Percentiles rank a stretch among this genome's conserved stretches.
Conservation (phyloP, 2,329 filamentous ascomycete species). For the Fonsecaea multimorphosa region DNA sequence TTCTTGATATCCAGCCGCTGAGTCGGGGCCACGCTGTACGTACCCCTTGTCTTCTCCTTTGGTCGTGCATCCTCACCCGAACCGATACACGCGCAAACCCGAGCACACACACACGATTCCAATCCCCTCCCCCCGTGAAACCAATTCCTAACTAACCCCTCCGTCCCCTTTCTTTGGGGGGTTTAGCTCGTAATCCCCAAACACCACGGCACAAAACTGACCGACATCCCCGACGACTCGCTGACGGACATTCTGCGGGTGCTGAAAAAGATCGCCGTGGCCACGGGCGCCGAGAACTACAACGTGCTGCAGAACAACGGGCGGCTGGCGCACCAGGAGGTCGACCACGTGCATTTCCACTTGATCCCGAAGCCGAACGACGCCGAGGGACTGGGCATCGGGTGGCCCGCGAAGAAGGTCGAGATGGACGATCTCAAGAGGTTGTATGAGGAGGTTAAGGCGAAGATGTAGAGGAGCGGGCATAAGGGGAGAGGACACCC, state of each 20-base stretch:
- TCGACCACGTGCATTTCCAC: conserved; percentile 96
- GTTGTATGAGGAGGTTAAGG: conserved; percentile 81
- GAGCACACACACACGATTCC: too few species aligned
- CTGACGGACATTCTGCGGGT: conserved; percentile 82
- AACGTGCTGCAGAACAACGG: conserved; percentile 98
- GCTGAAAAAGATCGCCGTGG: conserved; percentile 82
- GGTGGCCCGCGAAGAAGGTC: conserved; percentile 76
- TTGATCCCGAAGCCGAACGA: conserved; percentile 96
- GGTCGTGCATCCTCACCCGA: too few species aligned
- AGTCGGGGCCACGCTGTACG: conserved; percentile 84
- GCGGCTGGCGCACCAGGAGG: conserved; percentile 84
- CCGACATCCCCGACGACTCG: conserved; percentile 89
- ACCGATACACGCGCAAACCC: too few species aligned
- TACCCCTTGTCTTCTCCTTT: not conserved
- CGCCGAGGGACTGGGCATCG: conserved; percentile 76
- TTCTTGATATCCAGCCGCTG: conserved; percentile 93
- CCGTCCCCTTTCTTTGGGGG: too few species aligned
- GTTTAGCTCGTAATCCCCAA: conserved; percentile 94
- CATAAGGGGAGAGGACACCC: not conserved
- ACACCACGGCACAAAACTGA: conserved; percentile 86
- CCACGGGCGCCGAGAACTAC: conserved; percentile 78
- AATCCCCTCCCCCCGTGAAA: too few species aligned
- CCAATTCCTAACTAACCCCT: too few species aligned
- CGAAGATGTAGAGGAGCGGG: conserved; percentile 71
- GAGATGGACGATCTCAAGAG: conserved; percentile 85